Base-by-base conservation (phyloP, 352 stramenopile species). In the Blastocystis sp. region DNA sequence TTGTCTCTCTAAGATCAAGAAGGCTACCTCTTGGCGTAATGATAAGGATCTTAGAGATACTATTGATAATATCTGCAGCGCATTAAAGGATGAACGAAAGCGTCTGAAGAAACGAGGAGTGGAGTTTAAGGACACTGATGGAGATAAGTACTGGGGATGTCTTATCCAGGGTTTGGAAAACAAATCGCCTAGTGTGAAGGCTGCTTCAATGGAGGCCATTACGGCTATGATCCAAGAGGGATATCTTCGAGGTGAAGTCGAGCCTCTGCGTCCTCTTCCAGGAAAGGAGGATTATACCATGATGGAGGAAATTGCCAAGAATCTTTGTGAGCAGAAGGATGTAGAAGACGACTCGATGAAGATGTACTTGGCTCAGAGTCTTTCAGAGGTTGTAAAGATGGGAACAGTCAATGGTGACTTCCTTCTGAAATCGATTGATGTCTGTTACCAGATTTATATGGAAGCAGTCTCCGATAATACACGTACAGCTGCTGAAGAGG, bases 81-180 rank as follows among this genome's bases (percentile, higher is more conserved):
- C 66, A 11, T 46, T 87, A 6, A 87, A 87, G 46, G 77, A 78
- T 37, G 65, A 78, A 57, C 51, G 43, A 1, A 87, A 87, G 56
- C 59, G 65, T 78, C 46, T 87, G 77, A 78, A 74, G 59, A 87
- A 87, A 54, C 29, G 65, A 63, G 77, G 77, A 37, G 65, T 57
- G 42, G 77, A 87, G 46, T 74, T 57, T 43, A 78, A 87, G 65
- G 77, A 87, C 21, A 87, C 59, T 7, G 65, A 87, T 37, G 77
- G 56, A n/a, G 77, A 87, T 24, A 87, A 87, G 29, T 87, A 87
- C 51, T 87, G 77, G 77, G 77, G 65, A 21, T 87, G 77, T 51
- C 51, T 87, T 27, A 42, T 67, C 51, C 61, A 58, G 49, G 77
- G 35, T 7, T 56, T 87, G 65, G 59, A 74, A 6, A 87, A 87